Percentiles rank a stretch among this genome's conserved stretches.
phyloP scores from a whole-genome alignment of 352 stramenopile genomes.

The Phytophthora tentaculata region DNA sequence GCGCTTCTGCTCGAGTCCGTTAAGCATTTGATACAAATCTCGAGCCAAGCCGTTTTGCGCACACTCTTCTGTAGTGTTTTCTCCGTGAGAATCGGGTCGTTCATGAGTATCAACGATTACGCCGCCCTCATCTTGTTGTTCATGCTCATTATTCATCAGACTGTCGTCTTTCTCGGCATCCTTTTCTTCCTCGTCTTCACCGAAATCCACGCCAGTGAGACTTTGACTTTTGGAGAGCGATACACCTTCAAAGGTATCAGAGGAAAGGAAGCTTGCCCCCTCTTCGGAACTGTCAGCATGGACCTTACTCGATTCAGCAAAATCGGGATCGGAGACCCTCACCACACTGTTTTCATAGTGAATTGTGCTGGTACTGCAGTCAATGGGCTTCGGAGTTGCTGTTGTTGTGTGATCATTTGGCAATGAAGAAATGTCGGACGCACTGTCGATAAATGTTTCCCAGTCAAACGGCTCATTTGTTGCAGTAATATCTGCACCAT shows the following conservation, averaged over 20 bases:
- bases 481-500: constrained; percentile 17
- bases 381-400: constrained; percentile 13
- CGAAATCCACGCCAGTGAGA: constrained; percentile 20
- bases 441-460: constrained; percentile 70
- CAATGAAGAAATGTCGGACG: constrained; percentile 43
- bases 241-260: constrained; percentile 1
- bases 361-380: constrained; percentile 38
- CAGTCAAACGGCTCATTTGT: constrained; percentile 54
- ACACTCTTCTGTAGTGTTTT: constrained; percentile 8
- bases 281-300: constrained; percentile 12
- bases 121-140: constrained; percentile 1
- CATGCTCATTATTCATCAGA: not conserved
- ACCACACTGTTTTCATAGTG: constrained; percentile 22
- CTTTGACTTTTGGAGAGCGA: constrained; percentile 13
- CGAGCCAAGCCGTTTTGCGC: constrained; percentile 43
- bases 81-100: constrained; percentile 9
- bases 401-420: constrained; percentile 29
- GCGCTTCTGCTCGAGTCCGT: constrained; percentile 57
- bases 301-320: constrained; percentile 1
- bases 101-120: constrained; percentile 8
- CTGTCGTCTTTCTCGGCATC: constrained; percentile 24
- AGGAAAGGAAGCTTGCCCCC: constrained; percentile 3
- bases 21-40: constrained; percentile 72
- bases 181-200: constrained; percentile 48
- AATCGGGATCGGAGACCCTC: constrained; percentile 7